A percentile compares a stretch with the other conserved stretches of the same genome.
phyloP scores from a whole-genome alignment of 2,329 filamentous ascomycete genomes.

The Aureobasidium sp. region DNA sequence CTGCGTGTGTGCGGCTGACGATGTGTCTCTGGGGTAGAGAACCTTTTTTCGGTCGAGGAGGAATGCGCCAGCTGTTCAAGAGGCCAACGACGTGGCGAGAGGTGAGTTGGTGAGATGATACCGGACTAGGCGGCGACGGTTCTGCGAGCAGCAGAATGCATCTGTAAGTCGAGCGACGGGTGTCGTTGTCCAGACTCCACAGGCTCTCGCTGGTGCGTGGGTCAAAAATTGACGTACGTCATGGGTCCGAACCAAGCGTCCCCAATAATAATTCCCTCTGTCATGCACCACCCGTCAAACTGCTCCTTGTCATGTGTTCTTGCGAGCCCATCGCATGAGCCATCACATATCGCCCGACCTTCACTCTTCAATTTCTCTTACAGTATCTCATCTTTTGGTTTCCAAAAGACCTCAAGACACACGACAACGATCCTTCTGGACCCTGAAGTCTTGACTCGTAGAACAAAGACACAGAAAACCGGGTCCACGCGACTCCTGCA shows the following conservation, averaged over 20 bases:
- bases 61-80: background rate
- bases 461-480: background rate
- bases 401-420: background rate
- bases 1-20: background rate
- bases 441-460: background rate
- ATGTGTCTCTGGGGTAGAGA: background rate
- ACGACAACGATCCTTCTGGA: background rate
- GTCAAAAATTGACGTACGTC: background rate
- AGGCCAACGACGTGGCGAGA: background rate
- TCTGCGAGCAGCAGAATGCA: background rate
- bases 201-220: background rate
- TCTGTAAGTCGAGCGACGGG: background rate
- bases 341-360: background rate
- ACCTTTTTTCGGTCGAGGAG: background rate
- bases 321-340: background rate
- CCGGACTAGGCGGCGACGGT: background rate
- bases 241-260: background rate
- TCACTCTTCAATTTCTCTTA: background rate
- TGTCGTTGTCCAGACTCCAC: background rate
- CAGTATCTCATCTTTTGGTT: background rate
- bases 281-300: background rate
- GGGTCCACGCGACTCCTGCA: background rate
- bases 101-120: background rate
- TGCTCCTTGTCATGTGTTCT: background rate
- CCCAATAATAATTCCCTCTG: background rate